Evolutionary conservation across 2,329 filamentous ascomycete species (phyloP).

Genomic region (Fusarium virguliforme): DNA sequence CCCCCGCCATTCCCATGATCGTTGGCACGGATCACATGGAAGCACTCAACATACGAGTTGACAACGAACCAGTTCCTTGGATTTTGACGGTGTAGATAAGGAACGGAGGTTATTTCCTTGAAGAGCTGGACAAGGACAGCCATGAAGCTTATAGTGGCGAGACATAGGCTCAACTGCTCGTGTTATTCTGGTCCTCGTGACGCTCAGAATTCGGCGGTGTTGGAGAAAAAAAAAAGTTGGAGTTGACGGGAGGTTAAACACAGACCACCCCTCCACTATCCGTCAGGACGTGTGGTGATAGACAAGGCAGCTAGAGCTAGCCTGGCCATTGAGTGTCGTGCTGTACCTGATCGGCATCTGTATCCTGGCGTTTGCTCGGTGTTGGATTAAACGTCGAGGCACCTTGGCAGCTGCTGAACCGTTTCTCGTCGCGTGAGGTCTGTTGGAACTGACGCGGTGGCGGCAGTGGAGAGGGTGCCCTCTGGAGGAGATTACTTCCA

Average conservation of each 20-base stretch:
- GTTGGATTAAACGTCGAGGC: constrained; percentile 20
- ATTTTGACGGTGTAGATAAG: constrained; percentile 25
- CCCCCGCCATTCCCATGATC: constrained; percentile 48
- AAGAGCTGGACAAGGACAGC: not conserved
- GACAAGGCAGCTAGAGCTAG: constrained; percentile 26
- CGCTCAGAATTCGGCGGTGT: constrained; percentile 20
- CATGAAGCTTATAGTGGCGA: constrained; percentile 10
- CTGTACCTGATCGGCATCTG: constrained; percentile 49
- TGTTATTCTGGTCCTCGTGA: constrained; percentile 15
- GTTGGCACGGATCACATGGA: constrained; percentile 47
- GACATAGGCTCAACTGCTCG: not conserved
- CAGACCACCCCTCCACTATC: constrained; percentile 21
- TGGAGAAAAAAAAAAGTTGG: constrained; percentile 14
- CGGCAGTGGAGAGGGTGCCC: not conserved
- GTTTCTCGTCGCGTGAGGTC: constrained; percentile 36
- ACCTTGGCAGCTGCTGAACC: constrained; percentile 43
- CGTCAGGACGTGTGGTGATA: constrained; percentile 26
- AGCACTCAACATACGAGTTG: constrained; percentile 44
- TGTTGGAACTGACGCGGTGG: constrained; percentile 15
- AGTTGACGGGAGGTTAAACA: constrained; percentile 23
- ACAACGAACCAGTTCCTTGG: constrained; percentile 29
- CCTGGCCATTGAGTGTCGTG: constrained; percentile 44
- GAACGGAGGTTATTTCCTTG: constrained; percentile 5
- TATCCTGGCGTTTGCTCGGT: constrained; percentile 29
- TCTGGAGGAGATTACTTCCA: not conserved